A percentile compares a stretch with the other conserved stretches of the same genome.
These are phyloP conservation scores for Trypanosoma conorhini DNA, from an alignment of 208 protist genomes.

Conservation along the genomic window DNA sequence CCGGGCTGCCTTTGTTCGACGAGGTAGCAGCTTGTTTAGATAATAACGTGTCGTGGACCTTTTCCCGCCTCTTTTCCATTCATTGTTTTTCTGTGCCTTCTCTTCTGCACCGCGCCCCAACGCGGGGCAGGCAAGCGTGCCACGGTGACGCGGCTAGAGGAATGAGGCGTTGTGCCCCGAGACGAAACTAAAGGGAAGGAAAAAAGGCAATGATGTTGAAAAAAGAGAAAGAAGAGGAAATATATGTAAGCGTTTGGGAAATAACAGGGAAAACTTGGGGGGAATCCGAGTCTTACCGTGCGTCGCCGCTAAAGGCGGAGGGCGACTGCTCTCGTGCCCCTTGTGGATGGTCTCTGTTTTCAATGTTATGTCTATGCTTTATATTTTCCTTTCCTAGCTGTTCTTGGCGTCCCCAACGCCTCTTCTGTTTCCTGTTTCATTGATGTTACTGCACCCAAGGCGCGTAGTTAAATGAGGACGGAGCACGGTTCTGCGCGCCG, in stretches of 20 bases:
- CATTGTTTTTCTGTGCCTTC: background rate
- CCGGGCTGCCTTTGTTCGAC: background rate
- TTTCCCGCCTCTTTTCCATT: background rate
- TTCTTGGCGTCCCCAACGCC: background rate
- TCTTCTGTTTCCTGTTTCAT: background rate
- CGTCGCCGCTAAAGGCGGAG: background rate
- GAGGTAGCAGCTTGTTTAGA: background rate
- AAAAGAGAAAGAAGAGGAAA: background rate
- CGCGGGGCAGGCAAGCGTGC: too few relatives aligned
- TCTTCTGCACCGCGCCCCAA: too few relatives aligned
- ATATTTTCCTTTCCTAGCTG: background rate
- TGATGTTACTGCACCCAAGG: background rate
- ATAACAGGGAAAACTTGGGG: background rate
- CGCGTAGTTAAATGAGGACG: too few relatives aligned
- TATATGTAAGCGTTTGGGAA: too few relatives aligned
- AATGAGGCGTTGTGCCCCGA: too few relatives aligned
- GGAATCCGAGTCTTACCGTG: too few relatives aligned
- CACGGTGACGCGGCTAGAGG: too few relatives aligned
- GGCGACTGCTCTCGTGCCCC: background rate
- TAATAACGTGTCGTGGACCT: background rate
- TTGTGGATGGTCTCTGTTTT: slow-evolving; percentile 11
- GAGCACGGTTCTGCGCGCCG: too few relatives aligned
- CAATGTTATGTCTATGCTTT: background rate
- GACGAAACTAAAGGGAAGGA: too few relatives aligned
- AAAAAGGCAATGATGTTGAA: background rate